A percentile compares a stretch with the other conserved stretches of the same genome.
Conservation (phyloP, 495 filamentous ascomycete genomes). For the Aspergillus kassunensis region DNA sequence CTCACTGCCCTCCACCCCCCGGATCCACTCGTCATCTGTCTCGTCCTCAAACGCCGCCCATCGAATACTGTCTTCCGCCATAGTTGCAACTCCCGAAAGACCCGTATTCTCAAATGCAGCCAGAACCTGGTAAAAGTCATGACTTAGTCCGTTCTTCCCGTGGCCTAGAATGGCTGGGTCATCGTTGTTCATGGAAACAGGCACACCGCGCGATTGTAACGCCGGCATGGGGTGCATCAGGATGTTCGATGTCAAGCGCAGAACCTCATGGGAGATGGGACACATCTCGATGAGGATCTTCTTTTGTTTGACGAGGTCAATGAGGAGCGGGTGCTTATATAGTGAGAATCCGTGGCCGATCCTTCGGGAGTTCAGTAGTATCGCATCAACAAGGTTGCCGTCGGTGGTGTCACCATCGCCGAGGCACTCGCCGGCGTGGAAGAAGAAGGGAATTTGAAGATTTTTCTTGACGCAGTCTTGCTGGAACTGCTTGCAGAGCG, state of each 20-base stretch:
- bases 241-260: conserved; percentile 13
- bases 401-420: conserved; percentile 13
- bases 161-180: conserved; percentile 83
- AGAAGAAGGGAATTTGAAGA: conserved; percentile 14
- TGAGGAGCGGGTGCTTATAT: conserved; percentile 15
- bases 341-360: conserved; percentile 16
- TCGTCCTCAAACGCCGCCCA: conserved; percentile 17
- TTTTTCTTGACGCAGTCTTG: background rate
- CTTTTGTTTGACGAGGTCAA: conserved; percentile 10
- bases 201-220: conserved; percentile 15
- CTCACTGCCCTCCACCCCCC: background rate
- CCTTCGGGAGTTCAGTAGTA: conserved; percentile 11
- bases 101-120: conserved; percentile 85
- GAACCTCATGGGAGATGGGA: conserved; percentile 15
- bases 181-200: conserved; percentile 73
- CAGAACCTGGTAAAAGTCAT: conserved; percentile 90
- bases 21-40: conserved; percentile 2
- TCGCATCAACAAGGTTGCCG: conserved; percentile 12
- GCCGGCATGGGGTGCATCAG: conserved; percentile 15
- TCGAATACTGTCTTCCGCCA: conserved; percentile 14
- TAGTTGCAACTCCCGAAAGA: conserved; percentile 32
- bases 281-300: conserved; percentile 15
- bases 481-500: conserved; percentile 12
- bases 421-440: conserved; percentile 16
- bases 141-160: conserved; percentile 69